Percentiles rank a stretch among this genome's conserved stretches.
These are phyloP conservation scores for Scopulariopsis brevicaulis DNA, from an alignment of 2,329 filamentous ascomycete genomes.

Conservation along the genomic window DNA sequence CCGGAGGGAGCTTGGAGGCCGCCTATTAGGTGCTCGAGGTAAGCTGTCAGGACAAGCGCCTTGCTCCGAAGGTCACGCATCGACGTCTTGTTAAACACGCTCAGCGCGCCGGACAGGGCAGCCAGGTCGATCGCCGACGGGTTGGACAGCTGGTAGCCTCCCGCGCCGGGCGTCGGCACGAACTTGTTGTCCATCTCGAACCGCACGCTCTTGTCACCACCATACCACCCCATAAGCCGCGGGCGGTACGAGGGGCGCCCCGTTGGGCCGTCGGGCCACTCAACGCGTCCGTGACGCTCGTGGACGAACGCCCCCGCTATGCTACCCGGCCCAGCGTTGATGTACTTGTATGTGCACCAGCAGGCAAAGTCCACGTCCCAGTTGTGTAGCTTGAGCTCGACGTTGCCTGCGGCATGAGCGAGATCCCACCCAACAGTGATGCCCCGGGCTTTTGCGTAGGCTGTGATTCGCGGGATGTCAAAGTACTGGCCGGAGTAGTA, in stretches of 20 bases:
- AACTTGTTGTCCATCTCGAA: constrained; percentile 82
- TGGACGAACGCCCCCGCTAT: constrained; percentile 79
- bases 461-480: constrained; percentile 71
- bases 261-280: constrained; percentile 15
- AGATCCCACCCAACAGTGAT: constrained; percentile 79
- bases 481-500: constrained; percentile 88
- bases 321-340: constrained; percentile 73
- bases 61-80: constrained; percentile 53
- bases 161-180: constrained; percentile 64
- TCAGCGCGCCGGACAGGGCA: constrained; percentile 57
- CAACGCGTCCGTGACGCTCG: constrained; percentile 53
- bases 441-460: constrained; percentile 58
- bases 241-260: constrained; percentile 38
- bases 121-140: constrained; percentile 61
- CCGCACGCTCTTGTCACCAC: constrained; percentile 61
- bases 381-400: constrained; percentile 69
- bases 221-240: constrained; percentile 78
- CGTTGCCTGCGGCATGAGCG: constrained; percentile 78
- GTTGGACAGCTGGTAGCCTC: constrained; percentile 75
- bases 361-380: constrained; percentile 88
- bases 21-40: constrained; percentile 53
- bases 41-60: constrained; percentile 57
- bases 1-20: constrained; percentile 12
- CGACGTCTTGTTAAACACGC: constrained; percentile 56
- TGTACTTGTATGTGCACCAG: constrained; percentile 94